Base-by-base conservation (phyloP, 257 asterid species). In the Avicennia marina region DNA sequence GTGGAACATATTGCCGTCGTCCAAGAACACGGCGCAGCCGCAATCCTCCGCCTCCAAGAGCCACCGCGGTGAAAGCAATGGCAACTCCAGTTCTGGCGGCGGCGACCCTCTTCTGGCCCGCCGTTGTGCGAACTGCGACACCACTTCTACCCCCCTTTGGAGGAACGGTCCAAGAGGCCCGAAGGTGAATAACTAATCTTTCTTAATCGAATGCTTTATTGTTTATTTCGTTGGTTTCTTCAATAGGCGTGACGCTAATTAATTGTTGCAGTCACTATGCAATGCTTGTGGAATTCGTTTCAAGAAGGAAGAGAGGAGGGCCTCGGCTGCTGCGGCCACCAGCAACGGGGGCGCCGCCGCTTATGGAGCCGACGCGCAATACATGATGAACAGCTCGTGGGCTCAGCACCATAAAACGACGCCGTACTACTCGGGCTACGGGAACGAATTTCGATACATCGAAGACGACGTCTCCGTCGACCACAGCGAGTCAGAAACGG, bases 221-320 rank as follows among this genome's bases (percentile, higher is more conserved):
- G 9, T 11, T 65, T 27, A 6, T 13, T 9, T 10, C 16, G 2
- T 12, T 19, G 4, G 6, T n/a, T 4, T 4, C 6, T 4, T 21
- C 3, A 19, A 4, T 46, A 3, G 4, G 25, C 21, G 17, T 46
- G 4, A 3, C 2, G 3, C 16, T 45, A 17, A 16, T 36, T 47
- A 4, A 39, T 27, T 21, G 11, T 2, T 57, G 81, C 91, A 93
- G 99, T 93, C 99, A 2, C 72, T 93, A 1, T 93, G 99, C 82
- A 93, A 93, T 67, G 97, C 99, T 13, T 93, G 99, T 56, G 99
- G 99, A 27, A 93, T 89, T 41, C 85, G 99, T 24, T 89, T 68
- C 87, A 93, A 89, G 83, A 93, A 93, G 66, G 99, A 93, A 62
- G 96, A 93, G 64, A 82, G 96, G 64, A 79, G 99, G 58, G 99